Evolutionary conservation across 306 rosid genomes (phyloP), one percentile per base, ranked within the genome.

Genomic region (Rosa lucieae): DNA sequence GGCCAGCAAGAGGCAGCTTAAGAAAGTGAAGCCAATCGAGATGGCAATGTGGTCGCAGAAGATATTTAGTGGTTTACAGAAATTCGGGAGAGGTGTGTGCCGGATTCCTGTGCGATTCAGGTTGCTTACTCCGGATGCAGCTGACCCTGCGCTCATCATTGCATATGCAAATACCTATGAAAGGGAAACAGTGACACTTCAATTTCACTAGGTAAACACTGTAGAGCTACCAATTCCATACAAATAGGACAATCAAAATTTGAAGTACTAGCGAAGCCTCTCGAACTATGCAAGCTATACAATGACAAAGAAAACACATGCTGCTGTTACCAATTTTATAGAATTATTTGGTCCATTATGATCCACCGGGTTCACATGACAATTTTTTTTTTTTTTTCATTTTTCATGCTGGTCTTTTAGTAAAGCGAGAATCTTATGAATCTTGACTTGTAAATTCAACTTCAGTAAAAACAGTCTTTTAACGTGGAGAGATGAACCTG

Each of bases 31-130:
- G 84, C 89, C 96, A 77, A 95, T 88, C 21, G 98, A 95, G 78
- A 95, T 81, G 81, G 92, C 96, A 82, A 95, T 90, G 77, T 92
- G 99, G 82, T 90, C 84, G 82, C 99, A 95, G 67, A 95, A 95
- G 47, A 81, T 84, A 49, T 82, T 88, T 66, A 95, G 75, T 15
- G 97, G 81, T 71, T 92, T 92, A 81, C 97, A 95, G 43, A 95
- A 91, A 69, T 93, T 86, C 4, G 97, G 99, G 3, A 92, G 85
- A 39, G 97, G 84, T 9, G 92, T 85, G 48, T 89, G 99, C 74
- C 88, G 83, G 65, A 95, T 91, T 78, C 99, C 99, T 1, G 91
- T 90, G 49, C 89, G 92, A 78, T 91, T 95, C 85, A 95, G 86
- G 84, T 92, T 92, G 52, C 95, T 83, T 51, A 86, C 97, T n/a